Percentiles rank a stretch among this genome's conserved stretches.
Conservation (phyloP, 148 eudicot genomes). For the Cornus controversa region DNA sequence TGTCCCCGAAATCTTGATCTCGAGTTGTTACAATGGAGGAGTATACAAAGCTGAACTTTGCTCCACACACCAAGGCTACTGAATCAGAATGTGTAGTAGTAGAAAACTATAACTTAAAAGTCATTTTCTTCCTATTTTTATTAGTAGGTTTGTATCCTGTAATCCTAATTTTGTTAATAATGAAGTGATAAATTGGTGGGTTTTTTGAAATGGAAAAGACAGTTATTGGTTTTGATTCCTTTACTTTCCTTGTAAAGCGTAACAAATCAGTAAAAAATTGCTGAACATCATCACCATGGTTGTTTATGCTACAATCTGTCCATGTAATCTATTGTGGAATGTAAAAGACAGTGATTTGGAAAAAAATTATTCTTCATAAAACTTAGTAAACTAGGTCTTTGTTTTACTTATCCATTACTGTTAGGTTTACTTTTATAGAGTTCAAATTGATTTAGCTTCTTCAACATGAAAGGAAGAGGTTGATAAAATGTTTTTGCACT, state of each 20-base stretch:
- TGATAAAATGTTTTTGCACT: neutral
- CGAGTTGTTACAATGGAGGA: neutral
- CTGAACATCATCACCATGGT: neutral
- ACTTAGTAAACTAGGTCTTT: too few species aligned
- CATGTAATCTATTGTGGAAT: neutral
- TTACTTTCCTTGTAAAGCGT: conserved; percentile 14
- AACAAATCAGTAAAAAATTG: neutral
- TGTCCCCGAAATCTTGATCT: too few species aligned
- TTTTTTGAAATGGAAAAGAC: neutral
- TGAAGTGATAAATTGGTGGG: neutral
- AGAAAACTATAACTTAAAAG: neutral
- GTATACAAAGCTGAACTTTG: neutral
- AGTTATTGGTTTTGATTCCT: conserved; percentile 1
- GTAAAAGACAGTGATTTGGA: neutral
- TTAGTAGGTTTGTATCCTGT: neutral
- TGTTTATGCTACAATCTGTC: neutral
- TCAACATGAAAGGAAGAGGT: too few species aligned
- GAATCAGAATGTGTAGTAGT: neutral
- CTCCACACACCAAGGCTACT: neutral
- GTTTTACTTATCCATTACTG: too few species aligned
- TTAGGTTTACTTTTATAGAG: neutral
- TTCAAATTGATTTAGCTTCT: too few species aligned
- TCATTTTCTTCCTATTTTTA: neutral
- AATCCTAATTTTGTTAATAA: neutral
- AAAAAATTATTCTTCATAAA: neutral